phyloP scores from a whole-genome alignment of 106 monocot genomes.

The Iris macrosiphon region DNA sequence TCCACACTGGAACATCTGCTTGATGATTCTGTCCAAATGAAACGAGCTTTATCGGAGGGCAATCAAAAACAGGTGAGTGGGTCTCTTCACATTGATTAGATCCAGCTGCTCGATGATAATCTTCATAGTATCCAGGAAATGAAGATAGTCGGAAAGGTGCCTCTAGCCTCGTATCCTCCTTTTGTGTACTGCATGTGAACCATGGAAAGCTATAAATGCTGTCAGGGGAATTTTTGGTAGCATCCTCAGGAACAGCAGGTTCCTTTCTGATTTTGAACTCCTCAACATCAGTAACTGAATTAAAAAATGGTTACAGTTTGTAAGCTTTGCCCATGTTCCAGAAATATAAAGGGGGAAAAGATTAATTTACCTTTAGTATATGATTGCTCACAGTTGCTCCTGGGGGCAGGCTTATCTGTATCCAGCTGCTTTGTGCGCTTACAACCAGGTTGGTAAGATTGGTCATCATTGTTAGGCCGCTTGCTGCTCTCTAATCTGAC shows the following conservation, averaged over 20 bases:
- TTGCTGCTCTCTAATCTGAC: too few relatives aligned
- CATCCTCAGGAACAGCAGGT: not conserved
- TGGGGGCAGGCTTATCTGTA: not conserved
- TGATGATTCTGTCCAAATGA: conserved; percentile 17
- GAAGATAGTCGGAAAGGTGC: not conserved
- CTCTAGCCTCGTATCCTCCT: not conserved
- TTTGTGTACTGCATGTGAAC: not conserved
- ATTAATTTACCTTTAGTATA: not conserved
- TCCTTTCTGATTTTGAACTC: not conserved
- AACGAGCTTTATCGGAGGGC: conserved; percentile 8
- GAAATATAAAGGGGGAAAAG: too few relatives aligned
- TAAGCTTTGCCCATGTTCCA: not conserved
- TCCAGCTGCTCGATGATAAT: not conserved
- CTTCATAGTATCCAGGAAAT: conserved; percentile 13
- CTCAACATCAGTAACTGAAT: too few relatives aligned
- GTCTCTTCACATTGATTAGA: conserved; percentile 3
- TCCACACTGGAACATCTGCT: conserved; percentile 10
- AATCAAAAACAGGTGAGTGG: conserved; percentile 3
- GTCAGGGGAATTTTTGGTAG: not conserved
- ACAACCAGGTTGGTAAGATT: not conserved
- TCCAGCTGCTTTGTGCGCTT: conserved; percentile 12
- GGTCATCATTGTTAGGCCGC: conserved; percentile 4
- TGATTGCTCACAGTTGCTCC: not conserved
- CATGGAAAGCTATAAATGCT: conserved; percentile 3
- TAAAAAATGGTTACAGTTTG: not conserved